Base-by-base conservation (phyloP, 208 protist species). In the Wallacemonas sp. region DNA sequence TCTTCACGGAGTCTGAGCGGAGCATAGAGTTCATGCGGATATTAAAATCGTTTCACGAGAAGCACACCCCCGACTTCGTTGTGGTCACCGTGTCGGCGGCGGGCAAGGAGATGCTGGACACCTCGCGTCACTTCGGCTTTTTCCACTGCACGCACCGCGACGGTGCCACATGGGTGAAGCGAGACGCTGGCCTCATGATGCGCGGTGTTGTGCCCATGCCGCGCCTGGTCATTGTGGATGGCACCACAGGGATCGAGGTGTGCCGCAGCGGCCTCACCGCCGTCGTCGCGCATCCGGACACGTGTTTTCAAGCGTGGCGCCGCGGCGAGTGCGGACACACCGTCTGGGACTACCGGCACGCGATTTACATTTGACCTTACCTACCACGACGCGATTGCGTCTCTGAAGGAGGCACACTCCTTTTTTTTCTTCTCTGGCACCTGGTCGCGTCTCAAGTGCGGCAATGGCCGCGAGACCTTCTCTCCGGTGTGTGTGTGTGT, bases 1-100 rank as follows among this genome's bases (percentile, higher is more conserved):
- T 89, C 70, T 94, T 92, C 71, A 85, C 81, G 3, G 85, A 91
- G 54, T 78, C 80, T 39, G 83, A 92, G 59, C 77, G 83, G 21
- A 85, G 76, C 26, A 57, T 79, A 13, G 50, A 57, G 37, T 94
- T 94, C 58, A 90, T 94, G 85, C 79, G 64, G 21, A 19, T 39
- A 15, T 70, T 94, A 19, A 59, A 83, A 37, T 15, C 4, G 0
- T 84, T 94, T 55, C 73, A 83, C 33, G 65, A 77, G 33, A 15
- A 42, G 39, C 83, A 92, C 66, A 70, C 60, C 36, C 80, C 80
- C 2, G 81, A 94, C 66, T 84, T 94, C 36, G 74, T 94, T 19
- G 78, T 91, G n/a, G 76, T 91, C 8, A 73, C 69, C 29, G 42
- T 94, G 10, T 94, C 85, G 8, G 24, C 92, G 17, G 83, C 42